Percentiles rank a stretch among this genome's conserved stretches.
These are phyloP conservation scores for Tylopilus microsporus DNA, from an alignment of 1,284 basidiomycete species.

Conservation along the genomic window DNA sequence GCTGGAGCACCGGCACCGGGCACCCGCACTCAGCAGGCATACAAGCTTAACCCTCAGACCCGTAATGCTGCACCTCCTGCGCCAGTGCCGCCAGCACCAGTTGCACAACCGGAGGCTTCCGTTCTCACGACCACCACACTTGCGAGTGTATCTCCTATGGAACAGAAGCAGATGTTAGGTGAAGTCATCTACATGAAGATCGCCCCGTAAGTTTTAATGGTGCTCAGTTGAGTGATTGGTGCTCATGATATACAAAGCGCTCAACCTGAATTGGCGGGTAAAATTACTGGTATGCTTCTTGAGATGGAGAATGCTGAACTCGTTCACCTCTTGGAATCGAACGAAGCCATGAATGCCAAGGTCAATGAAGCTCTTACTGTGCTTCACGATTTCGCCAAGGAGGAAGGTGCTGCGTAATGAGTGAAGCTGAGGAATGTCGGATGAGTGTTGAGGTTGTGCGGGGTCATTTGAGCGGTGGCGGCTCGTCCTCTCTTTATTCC, in stretches of 20 bases:
- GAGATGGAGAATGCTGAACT: conserved; percentile 97
- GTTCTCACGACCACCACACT: conserved; percentile 55
- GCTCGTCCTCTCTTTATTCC: conserved; percentile 33
- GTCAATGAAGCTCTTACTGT: conserved; percentile 83
- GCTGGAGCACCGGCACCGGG: conserved; percentile 41
- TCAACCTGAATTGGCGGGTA: conserved; percentile 87
- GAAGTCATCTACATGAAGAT: conserved; percentile 92
- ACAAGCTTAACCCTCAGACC: conserved; percentile 40
- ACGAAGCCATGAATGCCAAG: conserved; percentile 80
- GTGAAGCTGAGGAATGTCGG: background rate
- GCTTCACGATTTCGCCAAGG: conserved; percentile 71
- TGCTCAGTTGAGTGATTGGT: conserved; percentile 12
- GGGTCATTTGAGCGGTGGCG: conserved; percentile 26
- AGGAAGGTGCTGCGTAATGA: conserved; percentile 32
- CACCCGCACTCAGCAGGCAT: conserved; percentile 34
- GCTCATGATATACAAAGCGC: conserved; percentile 37
- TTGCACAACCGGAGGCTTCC: conserved; percentile 42
- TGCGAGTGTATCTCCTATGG: conserved; percentile 71
- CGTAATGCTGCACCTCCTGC: conserved; percentile 38
- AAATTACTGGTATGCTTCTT: conserved; percentile 96
- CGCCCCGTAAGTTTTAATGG: conserved; percentile 52
- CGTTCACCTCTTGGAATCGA: conserved; percentile 76
- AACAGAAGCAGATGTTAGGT: conserved; percentile 97
- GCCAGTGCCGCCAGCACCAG: conserved; percentile 34
- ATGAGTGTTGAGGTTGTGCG: conserved; percentile 10